phyloP scores from a whole-genome alignment of 352 stramenopile species.

The Globisporangium mamillatum region DNA sequence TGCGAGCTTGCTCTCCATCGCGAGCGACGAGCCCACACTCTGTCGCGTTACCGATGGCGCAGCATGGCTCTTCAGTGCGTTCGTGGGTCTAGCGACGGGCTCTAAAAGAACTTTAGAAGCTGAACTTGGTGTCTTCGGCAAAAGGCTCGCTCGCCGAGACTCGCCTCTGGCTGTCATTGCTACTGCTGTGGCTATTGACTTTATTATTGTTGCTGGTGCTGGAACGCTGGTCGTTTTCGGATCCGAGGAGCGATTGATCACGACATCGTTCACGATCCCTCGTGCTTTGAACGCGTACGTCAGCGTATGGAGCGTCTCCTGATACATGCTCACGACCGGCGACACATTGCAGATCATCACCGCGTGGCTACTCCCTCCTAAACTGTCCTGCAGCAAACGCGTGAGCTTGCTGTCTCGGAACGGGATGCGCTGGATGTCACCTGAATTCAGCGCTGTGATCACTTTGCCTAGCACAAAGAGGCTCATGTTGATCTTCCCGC shows the following conservation, averaged over 20 bases:
- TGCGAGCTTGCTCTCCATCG: slow-evolving; percentile 18
- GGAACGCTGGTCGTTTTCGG: neutral
- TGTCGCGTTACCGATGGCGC: neutral
- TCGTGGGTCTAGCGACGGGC: neutral
- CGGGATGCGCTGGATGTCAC: slow-evolving; percentile 65
- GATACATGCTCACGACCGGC: slow-evolving; percentile 19
- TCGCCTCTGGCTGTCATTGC: neutral
- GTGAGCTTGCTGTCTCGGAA: slow-evolving; percentile 76
- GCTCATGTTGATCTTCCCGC: slow-evolving; percentile 71
- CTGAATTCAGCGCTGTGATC: slow-evolving; percentile 61
- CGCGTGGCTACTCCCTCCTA: slow-evolving; percentile 36
- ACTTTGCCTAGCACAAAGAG: slow-evolving; percentile 78
- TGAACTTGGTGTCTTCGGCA: neutral
- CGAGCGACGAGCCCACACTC: neutral
- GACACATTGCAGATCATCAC: slow-evolving; percentile 48
- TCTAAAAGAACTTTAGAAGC: neutral
- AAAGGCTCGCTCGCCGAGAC: neutral
- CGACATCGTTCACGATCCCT: slow-evolving; percentile 30
- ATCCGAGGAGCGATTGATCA: slow-evolving; percentile 9
- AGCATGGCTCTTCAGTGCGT: neutral
- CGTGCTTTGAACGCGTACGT: slow-evolving; percentile 38
- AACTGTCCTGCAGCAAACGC: slow-evolving; percentile 58
- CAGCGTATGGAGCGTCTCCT: slow-evolving; percentile 40
- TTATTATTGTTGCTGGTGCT: neutral
- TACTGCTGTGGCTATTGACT: neutral